Evolutionary conservation across 2,329 filamentous ascomycete genomes (phyloP).

Genomic region (Ceratocystis alfenasii): DNA sequence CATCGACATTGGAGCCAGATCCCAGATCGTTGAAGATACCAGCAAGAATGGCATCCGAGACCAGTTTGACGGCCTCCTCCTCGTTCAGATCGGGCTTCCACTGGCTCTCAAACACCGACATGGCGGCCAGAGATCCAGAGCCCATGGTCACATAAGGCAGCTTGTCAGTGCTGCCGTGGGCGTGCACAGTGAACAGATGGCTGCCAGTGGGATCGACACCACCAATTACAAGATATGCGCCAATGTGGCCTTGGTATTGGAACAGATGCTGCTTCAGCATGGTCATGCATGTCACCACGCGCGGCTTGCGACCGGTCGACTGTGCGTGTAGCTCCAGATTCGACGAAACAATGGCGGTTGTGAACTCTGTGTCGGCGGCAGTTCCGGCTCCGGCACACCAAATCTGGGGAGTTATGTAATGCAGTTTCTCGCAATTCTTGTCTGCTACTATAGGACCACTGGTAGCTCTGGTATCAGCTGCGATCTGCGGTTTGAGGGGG

Average conservation of each 20-base stretch:
- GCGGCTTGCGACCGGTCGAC: constrained; percentile 89
- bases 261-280: constrained; percentile 99
- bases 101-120: constrained; percentile 94
- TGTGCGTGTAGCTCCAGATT: constrained; percentile 96
- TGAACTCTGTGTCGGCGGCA: constrained; percentile 97
- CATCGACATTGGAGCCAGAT: constrained; percentile 93
- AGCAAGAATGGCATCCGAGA: constrained; percentile 77
- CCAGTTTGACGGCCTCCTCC: constrained; percentile 72
- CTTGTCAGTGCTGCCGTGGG: constrained; percentile 96
- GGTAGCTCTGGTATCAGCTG: constrained; percentile 93
- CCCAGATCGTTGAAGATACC: constrained; percentile 99
- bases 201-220: constrained; percentile 92
- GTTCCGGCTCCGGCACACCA: constrained; percentile 98
- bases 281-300: constrained; percentile 98
- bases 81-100: constrained; percentile 71
- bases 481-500: constrained; percentile 63
- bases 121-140: constrained; percentile 86
- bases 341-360: constrained; percentile 93
- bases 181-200: constrained; percentile 95
- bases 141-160: constrained; percentile 99
- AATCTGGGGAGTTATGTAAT: constrained; percentile 97
- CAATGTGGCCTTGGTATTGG: constrained; percentile 94
- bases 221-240: constrained; percentile 93
- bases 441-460: constrained; percentile 97
- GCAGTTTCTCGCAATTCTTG: constrained; percentile 99